Evolutionary conservation across 495 filamentous ascomycete species (phyloP).

Genomic region (Oidiodendron maius): DNA sequence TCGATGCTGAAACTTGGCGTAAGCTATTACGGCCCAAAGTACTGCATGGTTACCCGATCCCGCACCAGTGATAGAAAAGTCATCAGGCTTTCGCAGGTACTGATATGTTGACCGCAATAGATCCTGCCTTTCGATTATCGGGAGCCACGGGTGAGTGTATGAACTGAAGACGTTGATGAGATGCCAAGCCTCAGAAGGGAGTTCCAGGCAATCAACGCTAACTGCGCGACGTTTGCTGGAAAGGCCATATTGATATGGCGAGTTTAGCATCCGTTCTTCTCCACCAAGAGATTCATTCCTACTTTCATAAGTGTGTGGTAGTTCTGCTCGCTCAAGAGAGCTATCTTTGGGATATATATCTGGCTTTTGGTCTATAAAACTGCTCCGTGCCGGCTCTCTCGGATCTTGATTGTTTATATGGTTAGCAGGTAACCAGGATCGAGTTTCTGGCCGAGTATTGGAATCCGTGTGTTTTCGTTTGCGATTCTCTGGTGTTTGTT

Average conservation of each 20-base stretch:
- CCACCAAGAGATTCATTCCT: not conserved
- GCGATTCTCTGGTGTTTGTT: constrained; percentile 1
- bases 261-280: constrained; percentile 20
- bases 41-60: constrained; percentile 55
- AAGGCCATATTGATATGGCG: constrained; percentile 34
- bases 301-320: constrained; percentile 1
- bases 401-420: not conserved
- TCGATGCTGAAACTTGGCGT: constrained; percentile 42
- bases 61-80: constrained; percentile 9
- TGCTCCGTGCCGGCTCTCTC: not conserved
- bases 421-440: constrained; percentile 7
- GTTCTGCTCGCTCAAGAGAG: not conserved
- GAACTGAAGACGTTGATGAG: constrained; percentile 69
- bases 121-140: constrained; percentile 64
- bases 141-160: constrained; percentile 67
- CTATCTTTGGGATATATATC: not conserved
- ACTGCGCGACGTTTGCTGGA: constrained; percentile 26
- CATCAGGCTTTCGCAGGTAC: constrained; percentile 30
- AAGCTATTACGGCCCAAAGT: constrained; percentile 57
- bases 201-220: constrained; percentile 22
- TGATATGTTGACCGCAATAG: constrained; percentile 42
- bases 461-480: constrained; percentile 24
- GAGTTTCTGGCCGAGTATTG: constrained; percentile 34
- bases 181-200: constrained; percentile 54
- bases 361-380: not conserved